phyloP scores from a whole-genome alignment of 2,329 filamentous ascomycete genomes.

The Fusarium marasasianum region DNA sequence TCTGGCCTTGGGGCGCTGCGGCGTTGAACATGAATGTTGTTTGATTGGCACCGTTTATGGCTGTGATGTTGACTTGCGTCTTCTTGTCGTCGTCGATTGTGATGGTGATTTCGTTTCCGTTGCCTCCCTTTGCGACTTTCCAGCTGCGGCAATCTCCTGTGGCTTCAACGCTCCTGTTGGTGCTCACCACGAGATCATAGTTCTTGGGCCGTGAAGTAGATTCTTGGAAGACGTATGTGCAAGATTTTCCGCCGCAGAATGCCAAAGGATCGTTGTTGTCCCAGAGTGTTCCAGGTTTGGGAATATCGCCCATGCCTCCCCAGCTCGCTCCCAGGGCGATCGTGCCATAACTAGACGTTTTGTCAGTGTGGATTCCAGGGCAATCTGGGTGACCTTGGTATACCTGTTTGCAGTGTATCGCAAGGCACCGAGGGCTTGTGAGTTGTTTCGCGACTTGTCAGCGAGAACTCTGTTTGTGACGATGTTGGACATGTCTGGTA shows the following conservation, averaged over 20 bases:
- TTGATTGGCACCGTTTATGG: conserved; percentile 23
- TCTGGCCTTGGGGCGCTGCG: background rate
- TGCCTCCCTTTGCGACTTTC: conserved; percentile 28
- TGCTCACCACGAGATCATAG: conserved; percentile 28
- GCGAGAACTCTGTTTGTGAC: conserved; percentile 45
- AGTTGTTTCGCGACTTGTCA: conserved; percentile 3
- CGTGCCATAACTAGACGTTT: conserved; percentile 49
- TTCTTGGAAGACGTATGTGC: conserved; percentile 53
- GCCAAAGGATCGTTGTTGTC: conserved; percentile 44
- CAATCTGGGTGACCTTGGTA: background rate
- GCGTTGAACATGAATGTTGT: conserved; percentile 37
- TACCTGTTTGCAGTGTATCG: conserved; percentile 56
- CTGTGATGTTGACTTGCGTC: conserved; percentile 16
- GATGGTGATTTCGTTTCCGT: conserved; percentile 26
- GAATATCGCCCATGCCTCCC: conserved; percentile 33
- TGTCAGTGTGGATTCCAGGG: background rate
- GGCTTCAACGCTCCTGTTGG: conserved; percentile 23
- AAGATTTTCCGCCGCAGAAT: conserved; percentile 45
- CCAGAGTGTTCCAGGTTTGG: conserved; percentile 45
- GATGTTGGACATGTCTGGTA: conserved; percentile 50
- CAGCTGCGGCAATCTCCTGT: conserved; percentile 27
- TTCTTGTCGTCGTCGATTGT: conserved; percentile 6
- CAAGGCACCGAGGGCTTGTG: conserved; percentile 44
- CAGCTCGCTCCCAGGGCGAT: conserved; percentile 46
- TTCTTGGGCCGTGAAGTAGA: conserved; percentile 2